Evolutionary conservation across 2,329 filamentous ascomycete species (phyloP).

Genomic region (Hymenoscyphus fraxineus): DNA sequence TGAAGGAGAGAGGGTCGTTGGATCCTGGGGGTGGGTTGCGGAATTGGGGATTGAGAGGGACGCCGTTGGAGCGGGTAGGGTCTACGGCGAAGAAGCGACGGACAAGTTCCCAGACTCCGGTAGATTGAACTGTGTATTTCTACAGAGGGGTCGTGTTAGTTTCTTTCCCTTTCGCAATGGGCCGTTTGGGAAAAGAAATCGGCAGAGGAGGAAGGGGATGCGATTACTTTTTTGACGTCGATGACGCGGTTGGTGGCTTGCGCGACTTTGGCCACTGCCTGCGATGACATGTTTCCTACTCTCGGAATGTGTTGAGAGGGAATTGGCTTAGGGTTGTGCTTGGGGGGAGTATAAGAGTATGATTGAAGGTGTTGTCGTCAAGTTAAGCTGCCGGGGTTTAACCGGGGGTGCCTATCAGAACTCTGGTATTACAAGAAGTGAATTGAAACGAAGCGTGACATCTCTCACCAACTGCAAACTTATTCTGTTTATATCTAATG

Average conservation of each 20-base stretch:
- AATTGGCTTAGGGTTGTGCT: conserved; percentile 29
- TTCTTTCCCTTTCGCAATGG: conserved; percentile 14
- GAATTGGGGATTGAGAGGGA: conserved; percentile 90
- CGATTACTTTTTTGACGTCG: conserved; percentile 55
- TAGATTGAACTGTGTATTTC: conserved; percentile 96
- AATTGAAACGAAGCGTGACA: not conserved
- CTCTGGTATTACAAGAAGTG: not conserved
- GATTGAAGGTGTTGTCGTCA: conserved; percentile 5
- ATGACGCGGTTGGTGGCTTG: conserved; percentile 51
- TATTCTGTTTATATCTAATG: not conserved
- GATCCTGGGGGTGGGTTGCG: conserved; percentile 79
- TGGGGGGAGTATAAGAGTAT: conserved; percentile 7
- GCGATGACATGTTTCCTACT: conserved; percentile 42
- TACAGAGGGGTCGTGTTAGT: conserved; percentile 37
- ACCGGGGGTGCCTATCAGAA: conserved; percentile 2
- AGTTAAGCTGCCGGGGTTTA: conserved; percentile 7
- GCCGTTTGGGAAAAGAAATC: not conserved
- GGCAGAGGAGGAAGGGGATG: conserved; percentile 13
- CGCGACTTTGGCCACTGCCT: conserved; percentile 52
- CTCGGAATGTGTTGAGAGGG: conserved; percentile 18
- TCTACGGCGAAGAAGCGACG: conserved; percentile 78
- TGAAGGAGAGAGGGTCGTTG: conserved; percentile 66
- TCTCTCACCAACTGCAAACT: not conserved
- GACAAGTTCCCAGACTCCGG: conserved; percentile 81
- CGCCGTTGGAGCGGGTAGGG: conserved; percentile 81